Percentiles rank a stretch among this genome's conserved stretches.
These are phyloP conservation scores for Catharanthus roseus DNA, from an alignment of 257 asterid genomes.

Conservation along the genomic window DNA sequence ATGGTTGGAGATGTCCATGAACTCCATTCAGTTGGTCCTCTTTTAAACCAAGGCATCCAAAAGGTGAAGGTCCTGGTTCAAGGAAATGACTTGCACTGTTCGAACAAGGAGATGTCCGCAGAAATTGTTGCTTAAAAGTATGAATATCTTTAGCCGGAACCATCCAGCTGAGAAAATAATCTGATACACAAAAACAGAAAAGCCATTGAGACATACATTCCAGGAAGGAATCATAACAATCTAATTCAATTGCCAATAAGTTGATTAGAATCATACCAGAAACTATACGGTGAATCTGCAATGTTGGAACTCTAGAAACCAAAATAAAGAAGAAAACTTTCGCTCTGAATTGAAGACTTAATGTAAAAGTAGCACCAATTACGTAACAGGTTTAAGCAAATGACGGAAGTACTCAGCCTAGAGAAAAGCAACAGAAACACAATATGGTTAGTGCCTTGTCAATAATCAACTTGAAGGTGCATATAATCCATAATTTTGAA, in stretches of 20 bases:
- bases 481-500: neutral
- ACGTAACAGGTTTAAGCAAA: conserved; percentile 89
- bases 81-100: conserved; percentile 29
- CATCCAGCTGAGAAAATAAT: conserved; percentile 44
- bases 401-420: conserved; percentile 95
- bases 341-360: conserved; percentile 39
- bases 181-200: conserved; percentile 26
- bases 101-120: conserved; percentile 37
- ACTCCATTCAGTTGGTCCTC: conserved; percentile 25
- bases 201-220: conserved; percentile 16
- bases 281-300: conserved; percentile 26
- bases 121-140: conserved; percentile 39
- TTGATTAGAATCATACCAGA: conserved; percentile 43
- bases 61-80: conserved; percentile 29
- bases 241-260: conserved; percentile 9
- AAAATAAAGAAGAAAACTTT: conserved; percentile 26
- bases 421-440: conserved; percentile 15
- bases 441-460: conserved; percentile 22
- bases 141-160: conserved; percentile 41
- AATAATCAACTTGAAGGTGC: neutral
- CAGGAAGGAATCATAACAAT: conserved; percentile 21
- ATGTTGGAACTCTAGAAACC: conserved; percentile 32
- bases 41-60: conserved; percentile 27
- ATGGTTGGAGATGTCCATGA: conserved; percentile 22
- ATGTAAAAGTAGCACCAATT: conserved; percentile 31